Evolutionary conservation across 2,329 filamentous ascomycete species (phyloP).

Genomic region (Raffaelea ambrosiae): DNA sequence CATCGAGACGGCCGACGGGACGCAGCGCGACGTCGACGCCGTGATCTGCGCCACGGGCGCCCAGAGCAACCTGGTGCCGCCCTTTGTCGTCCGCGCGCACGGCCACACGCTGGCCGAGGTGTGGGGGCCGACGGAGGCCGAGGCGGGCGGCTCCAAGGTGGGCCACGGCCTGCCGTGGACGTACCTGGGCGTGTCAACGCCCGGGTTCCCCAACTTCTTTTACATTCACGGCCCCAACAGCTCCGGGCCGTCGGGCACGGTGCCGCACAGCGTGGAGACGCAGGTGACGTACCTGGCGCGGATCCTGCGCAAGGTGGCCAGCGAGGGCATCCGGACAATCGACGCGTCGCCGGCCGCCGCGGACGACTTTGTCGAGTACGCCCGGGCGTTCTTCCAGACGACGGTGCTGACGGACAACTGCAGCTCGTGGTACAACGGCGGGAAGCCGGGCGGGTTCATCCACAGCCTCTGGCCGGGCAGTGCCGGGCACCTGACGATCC

Average conservation of each 20-base stretch:
- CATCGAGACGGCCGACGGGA: constrained; percentile 51
- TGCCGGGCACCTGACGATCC: constrained; percentile 16
- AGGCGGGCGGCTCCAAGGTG: too few relatives aligned
- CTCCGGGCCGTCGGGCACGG: constrained; percentile 9
- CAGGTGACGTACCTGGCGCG: constrained; percentile 33
- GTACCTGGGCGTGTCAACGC: constrained; percentile 19
- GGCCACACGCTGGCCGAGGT: constrained; percentile 44
- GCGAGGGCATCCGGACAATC: constrained; percentile 32
- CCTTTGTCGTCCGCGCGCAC: constrained; percentile 50
- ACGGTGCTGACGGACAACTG: constrained; percentile 22
- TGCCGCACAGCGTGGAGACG: constrained; percentile 12
- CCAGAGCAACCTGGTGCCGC: constrained; percentile 48
- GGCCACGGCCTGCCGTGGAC: constrained; percentile 53
- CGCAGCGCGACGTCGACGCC: constrained; percentile 49
- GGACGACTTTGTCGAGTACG: constrained; percentile 20
- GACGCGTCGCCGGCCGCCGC: constrained; percentile 5
- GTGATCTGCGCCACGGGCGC: constrained; percentile 63
- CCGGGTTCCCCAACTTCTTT: constrained; percentile 20
- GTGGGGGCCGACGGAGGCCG: constrained; percentile 48
- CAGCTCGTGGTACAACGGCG: constrained; percentile 22
- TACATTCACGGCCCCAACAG: constrained; percentile 18
- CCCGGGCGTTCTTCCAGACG: constrained; percentile 20
- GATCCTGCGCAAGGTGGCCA: constrained; percentile 40
- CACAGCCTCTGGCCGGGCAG: constrained; percentile 18
- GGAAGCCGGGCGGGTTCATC: constrained; percentile 17